Conservation (phyloP, 805 yeast species). For the Saccharomycodes ludwigii region DNA sequence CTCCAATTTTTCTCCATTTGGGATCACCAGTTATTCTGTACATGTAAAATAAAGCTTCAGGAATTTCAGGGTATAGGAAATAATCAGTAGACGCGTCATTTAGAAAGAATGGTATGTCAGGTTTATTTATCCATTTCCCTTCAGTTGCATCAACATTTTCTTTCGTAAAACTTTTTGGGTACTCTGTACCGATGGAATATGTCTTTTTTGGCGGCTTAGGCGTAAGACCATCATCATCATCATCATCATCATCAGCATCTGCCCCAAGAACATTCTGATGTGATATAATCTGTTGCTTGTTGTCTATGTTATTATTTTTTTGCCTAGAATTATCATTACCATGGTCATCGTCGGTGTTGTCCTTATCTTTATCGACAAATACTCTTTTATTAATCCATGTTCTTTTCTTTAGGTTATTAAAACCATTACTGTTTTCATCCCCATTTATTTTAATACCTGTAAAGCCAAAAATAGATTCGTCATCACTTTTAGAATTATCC, state of each 20-base stretch:
- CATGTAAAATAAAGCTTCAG: slow-evolving; percentile 47
- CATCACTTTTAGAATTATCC: no score
- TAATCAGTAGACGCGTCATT: slow-evolving; percentile 26
- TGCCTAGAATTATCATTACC: slow-evolving; percentile 3
- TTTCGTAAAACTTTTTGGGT: slow-evolving; percentile 1
- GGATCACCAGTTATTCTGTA: slow-evolving; percentile 49
- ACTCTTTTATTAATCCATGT: not conserved
- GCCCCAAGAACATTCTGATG: not conserved
- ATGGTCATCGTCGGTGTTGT: slow-evolving; percentile 1
- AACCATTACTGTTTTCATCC: slow-evolving; percentile 3
- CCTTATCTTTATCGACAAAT: no score
- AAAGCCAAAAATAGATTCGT: slow-evolving; percentile 9
- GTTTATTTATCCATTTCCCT: slow-evolving; percentile 15
- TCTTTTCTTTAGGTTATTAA: not conserved
- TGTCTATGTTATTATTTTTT: slow-evolving; percentile 2
- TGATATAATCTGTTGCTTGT: not conserved
- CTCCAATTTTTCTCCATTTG: slow-evolving; percentile 44
- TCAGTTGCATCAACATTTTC: slow-evolving; percentile 8
- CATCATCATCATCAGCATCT: not conserved
- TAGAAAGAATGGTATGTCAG: slow-evolving; percentile 23
- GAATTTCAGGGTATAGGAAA: slow-evolving; percentile 46
- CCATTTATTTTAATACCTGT: slow-evolving; percentile 7
- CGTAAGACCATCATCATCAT: not conserved
- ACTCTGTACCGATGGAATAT: no score
- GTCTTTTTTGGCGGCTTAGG: not conserved